Evolutionary conservation across 768 basidiomycete genomes (phyloP).

Genomic region (Brasilioporus rufonigricans): DNA sequence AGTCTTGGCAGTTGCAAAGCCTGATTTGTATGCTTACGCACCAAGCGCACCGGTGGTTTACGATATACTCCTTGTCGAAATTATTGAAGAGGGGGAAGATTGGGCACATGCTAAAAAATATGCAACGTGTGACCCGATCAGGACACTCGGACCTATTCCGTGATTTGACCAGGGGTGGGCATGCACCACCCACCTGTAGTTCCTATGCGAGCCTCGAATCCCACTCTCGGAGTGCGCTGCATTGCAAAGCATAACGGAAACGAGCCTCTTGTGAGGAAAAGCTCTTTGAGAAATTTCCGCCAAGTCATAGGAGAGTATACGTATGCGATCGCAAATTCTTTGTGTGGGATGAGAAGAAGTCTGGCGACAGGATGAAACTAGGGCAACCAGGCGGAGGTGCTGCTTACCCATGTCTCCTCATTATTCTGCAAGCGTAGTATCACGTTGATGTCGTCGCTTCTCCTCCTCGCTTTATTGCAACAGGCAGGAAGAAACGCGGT

Average conservation of each 20-base stretch:
- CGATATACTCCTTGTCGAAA: conserved; percentile 13
- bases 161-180: conserved; percentile 12
- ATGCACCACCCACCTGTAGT: conserved; percentile 26
- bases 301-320: conserved; percentile 18
- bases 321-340: conserved; percentile 22
- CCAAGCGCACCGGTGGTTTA: conserved; percentile 20
- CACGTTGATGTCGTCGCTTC: conserved; percentile 29
- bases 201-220: conserved; percentile 20
- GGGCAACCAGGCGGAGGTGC: conserved; percentile 13
- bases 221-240: conserved; percentile 9
- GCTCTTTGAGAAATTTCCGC: conserved; percentile 21
- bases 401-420: conserved; percentile 24
- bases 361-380: conserved; percentile 5
- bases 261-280: conserved; percentile 8
- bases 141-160: conserved; percentile 10
- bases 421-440: conserved; percentile 25
- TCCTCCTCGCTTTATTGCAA: conserved; percentile 20
- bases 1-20: conserved; percentile 15
- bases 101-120: conserved; percentile 22
- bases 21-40: conserved; percentile 17
- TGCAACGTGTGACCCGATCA: conserved; percentile 27
- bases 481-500: conserved; percentile 25
- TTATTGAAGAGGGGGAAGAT: conserved; percentile 5
- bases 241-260: conserved; percentile 25
- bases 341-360: conserved; percentile 19